Conservation (phyloP, 192 early-diverging fungal species). For the Podila epicladia region DNA sequence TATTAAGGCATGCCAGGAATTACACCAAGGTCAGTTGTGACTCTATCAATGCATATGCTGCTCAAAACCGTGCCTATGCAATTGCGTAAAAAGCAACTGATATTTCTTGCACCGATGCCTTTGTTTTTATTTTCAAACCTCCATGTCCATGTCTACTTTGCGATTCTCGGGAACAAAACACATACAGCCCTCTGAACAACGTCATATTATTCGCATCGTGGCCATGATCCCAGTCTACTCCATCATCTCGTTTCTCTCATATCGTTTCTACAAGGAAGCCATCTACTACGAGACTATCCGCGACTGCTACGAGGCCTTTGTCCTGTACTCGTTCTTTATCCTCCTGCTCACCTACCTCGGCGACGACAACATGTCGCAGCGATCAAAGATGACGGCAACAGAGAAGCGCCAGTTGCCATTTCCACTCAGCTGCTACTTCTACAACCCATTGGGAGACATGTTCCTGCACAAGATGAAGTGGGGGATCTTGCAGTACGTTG, state of each 20-base stretch:
- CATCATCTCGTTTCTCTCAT: conserved; percentile 72
- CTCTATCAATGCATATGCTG: neutral
- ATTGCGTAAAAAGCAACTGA: neutral
- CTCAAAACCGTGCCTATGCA: neutral
- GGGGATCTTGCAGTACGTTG: conserved; percentile 76
- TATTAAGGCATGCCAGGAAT: conserved; percentile 62
- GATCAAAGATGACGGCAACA: conserved; percentile 54
- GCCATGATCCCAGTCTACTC: conserved; percentile 80
- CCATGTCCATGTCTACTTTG: too few species aligned
- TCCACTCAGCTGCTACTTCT: conserved; percentile 69
- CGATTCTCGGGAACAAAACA: neutral
- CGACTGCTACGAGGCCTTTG: conserved; percentile 81
- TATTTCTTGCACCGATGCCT: neutral
- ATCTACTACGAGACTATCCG: conserved; percentile 75
- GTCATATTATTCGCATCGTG: conserved; percentile 79
- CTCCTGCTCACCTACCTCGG: conserved; percentile 78
- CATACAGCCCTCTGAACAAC: conserved; percentile 22
- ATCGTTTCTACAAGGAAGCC: conserved; percentile 73
- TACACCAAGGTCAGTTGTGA: conserved; percentile 54
- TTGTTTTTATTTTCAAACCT: too few species aligned
- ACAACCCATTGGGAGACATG: conserved; percentile 65
- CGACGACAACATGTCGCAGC: conserved; percentile 53
- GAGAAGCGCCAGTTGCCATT: conserved; percentile 64
- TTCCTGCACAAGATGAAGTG: conserved; percentile 68
- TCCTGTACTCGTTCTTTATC: conserved; percentile 76